Evolutionary conservation across 1,284 basidiomycete genomes (phyloP).

Genomic region (Papiliotrema fonsecae): DNA sequence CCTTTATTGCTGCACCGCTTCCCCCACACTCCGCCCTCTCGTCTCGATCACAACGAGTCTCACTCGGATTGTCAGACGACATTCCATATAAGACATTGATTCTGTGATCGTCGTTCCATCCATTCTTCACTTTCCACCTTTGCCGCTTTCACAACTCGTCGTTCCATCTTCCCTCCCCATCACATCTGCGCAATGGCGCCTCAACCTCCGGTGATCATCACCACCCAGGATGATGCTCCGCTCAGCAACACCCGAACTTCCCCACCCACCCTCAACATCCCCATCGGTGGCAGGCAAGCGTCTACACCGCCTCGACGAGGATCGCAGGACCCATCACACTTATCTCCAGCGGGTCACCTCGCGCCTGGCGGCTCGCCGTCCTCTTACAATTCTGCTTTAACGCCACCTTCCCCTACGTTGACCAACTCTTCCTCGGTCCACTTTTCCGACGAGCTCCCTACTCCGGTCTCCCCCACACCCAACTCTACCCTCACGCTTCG

Average conservation of each 20-base stretch:
- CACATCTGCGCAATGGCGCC: too few species aligned
- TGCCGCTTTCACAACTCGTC: too few species aligned
- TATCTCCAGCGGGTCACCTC: conserved; percentile 22
- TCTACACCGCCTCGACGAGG: conserved; percentile 11
- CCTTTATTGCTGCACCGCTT: not conserved
- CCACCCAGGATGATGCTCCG: conserved; percentile 5
- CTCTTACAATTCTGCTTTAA: conserved; percentile 21
- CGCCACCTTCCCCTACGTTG: conserved; percentile 39
- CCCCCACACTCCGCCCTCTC: too few species aligned
- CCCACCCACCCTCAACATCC: conserved; percentile 1
- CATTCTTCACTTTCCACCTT: not conserved
- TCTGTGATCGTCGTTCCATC: too few species aligned
- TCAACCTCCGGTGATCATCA: conserved; percentile 11
- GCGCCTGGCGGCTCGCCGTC: conserved; percentile 12
- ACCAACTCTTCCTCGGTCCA: conserved; percentile 35
- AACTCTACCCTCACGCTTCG: conserved; percentile 57
- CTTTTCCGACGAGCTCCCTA: conserved; percentile 30
- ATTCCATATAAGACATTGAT: too few species aligned
- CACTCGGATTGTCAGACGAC: not conserved
- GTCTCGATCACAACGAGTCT: too few species aligned
- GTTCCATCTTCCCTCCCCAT: too few species aligned
- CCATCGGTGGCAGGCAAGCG: not conserved
- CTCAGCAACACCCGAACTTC: not conserved
- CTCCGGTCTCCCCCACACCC: conserved; percentile 19
- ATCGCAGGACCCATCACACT: conserved; percentile 17